Evolutionary conservation across 371 early-diverging fungal genomes (phyloP).

Genomic region (Zopfochytrium polystomum): DNA sequence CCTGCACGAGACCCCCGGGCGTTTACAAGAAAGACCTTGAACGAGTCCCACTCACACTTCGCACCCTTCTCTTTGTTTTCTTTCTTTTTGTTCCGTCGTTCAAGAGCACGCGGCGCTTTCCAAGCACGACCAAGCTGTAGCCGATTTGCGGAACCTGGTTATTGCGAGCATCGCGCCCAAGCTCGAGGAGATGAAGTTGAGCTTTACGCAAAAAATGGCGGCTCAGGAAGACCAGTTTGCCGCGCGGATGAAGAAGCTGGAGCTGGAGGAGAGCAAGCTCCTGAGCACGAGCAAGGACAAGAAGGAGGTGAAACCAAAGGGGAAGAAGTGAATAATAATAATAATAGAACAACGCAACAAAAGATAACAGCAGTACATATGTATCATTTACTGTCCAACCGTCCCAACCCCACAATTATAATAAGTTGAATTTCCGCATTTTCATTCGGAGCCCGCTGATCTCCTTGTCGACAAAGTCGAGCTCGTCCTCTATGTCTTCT

Average conservation of each 20-base stretch:
- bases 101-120: slow-evolving; percentile 1
- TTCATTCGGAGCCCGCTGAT: slow-evolving; percentile 25
- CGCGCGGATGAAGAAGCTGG: slow-evolving; percentile 31
- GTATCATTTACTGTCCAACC: not conserved
- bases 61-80: too few relatives aligned
- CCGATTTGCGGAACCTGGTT: slow-evolving; percentile 38
- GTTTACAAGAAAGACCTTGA: too few relatives aligned
- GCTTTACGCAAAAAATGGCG: slow-evolving; percentile 32
- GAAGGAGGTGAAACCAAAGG: slow-evolving; percentile 30
- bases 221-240: slow-evolving; percentile 38
- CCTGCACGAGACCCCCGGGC: too few relatives aligned
- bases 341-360: too few relatives aligned
- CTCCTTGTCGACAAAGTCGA: slow-evolving; percentile 24
- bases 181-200: slow-evolving; percentile 42
- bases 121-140: slow-evolving; percentile 39
- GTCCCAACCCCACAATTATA: too few relatives aligned
- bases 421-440: slow-evolving; percentile 22
- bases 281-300: slow-evolving; percentile 26
- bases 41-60: too few relatives aligned
- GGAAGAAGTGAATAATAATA: slow-evolving; percentile 22
- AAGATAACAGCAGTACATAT: not conserved
- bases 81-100: too few relatives aligned
- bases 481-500: slow-evolving; percentile 27
- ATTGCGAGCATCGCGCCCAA: slow-evolving; percentile 32
- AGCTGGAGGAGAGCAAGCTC: slow-evolving; percentile 22